Base-by-base conservation (phyloP, 164 flowering plant species). In the Liriodendron chinense region DNA sequence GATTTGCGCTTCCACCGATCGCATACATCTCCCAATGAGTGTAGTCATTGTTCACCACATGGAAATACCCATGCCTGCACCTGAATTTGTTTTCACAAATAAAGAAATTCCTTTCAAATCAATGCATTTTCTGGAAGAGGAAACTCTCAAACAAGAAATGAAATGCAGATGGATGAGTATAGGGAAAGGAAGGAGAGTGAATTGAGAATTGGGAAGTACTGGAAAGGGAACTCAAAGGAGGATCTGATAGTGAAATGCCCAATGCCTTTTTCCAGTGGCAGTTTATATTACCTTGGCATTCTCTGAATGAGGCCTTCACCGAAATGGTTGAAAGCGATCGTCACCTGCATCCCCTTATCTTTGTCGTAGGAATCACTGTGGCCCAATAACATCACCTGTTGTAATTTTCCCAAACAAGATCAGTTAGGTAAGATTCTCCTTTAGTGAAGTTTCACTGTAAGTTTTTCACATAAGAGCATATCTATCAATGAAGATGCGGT, bases 1-100 rank as follows among this genome's bases (percentile, higher is more conserved):
- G 98, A 12, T 71, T 50, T 70, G 93, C 98, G 79, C 98, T 92
- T 77, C 98, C 98, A 73, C 98, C 98, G 49, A 93, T 93, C 50
- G 96, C 98, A 82, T 93, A 93, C 98, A 93, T 93, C 77, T 93
- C 94, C 98, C 98, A 93, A 86, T 90, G 94, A 70, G 97, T 92
- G 85, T 94, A 94, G 85, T 92, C 97, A 75, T 94, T 94, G 94
- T 94, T 94, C 78, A 91, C 98, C 73, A 93, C 95, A 83, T 94
- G 98, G 87, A 92, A 92, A 69, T 92, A 92, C 2, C 98, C 98
- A 78, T 90, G 97, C 64, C 98, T 84, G 76, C 97, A 92, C 84
- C 97, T 93, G 89, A 53, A 56, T 59, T 53, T 25, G 16, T 23
- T 8, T 20, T 28, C 47, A 7, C 1, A 13, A 13, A 56, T 16